A percentile compares a stretch with the other conserved stretches of the same genome.
phyloP scores from a whole-genome alignment of 164 flowering plant species.

The Magnolia sinica region DNA sequence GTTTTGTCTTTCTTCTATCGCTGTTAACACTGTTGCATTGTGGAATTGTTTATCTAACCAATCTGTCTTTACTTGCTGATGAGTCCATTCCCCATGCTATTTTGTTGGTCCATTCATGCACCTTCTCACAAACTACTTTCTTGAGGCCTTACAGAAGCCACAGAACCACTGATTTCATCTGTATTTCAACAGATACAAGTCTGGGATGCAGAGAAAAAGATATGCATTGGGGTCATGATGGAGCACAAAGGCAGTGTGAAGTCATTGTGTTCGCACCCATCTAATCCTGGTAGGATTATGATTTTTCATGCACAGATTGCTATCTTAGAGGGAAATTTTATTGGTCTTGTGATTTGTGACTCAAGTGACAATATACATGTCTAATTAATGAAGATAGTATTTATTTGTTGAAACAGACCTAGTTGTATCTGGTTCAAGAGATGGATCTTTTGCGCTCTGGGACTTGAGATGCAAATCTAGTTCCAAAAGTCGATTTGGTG shows the following conservation, averaged over 20 bases:
- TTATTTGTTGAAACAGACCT: constrained; percentile 41
- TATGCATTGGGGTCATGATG: constrained; percentile 45
- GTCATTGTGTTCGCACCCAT: constrained; percentile 69
- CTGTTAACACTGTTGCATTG: not conserved
- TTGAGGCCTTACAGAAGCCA: not conserved
- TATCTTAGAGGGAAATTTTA: not conserved
- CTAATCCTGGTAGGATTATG: constrained; percentile 51
- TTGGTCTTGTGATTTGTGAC: not conserved
- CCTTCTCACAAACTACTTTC: not conserved
- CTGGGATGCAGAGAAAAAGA: constrained; percentile 73
- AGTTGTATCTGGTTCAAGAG: constrained; percentile 90
- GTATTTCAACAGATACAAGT: constrained; percentile 53
- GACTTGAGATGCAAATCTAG: constrained; percentile 62
- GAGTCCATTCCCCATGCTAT: not conserved
- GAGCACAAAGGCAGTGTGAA: constrained; percentile 91
- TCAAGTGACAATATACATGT: not conserved
- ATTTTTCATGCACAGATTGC: not conserved
- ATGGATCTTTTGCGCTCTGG: constrained; percentile 92
- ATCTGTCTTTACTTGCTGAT: not conserved
- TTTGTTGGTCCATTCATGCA: not conserved
- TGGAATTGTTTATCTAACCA: not conserved
- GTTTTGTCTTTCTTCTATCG: not conserved
- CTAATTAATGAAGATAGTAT: not conserved
- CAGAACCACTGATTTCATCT: not conserved
- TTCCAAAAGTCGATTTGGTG: constrained; percentile 27